Evolutionary conservation across 805 yeast species (phyloP).

Genomic region (Lachancea sp.): DNA sequence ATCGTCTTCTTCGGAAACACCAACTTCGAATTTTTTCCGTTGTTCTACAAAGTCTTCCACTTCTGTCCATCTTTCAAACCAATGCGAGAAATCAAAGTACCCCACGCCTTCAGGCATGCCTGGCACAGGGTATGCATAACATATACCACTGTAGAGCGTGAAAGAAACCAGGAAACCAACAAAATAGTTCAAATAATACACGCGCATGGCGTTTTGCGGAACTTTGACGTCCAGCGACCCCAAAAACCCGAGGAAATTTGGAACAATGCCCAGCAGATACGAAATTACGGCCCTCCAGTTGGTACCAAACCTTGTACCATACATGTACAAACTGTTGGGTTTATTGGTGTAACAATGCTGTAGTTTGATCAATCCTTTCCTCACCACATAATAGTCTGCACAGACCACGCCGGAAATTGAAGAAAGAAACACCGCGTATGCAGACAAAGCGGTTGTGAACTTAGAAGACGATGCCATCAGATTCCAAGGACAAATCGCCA

Average conservation of each 20-base stretch:
- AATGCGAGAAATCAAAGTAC: conserved; percentile 23
- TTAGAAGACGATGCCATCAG: conserved; percentile 54
- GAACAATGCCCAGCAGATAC: conserved; percentile 37
- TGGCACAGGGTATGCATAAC: conserved; percentile 45
- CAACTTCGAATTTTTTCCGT: conserved; percentile 11
- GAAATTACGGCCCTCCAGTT: conserved; percentile 80
- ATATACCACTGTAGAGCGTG: conserved; percentile 46
- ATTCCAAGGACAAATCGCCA: conserved; percentile 76
- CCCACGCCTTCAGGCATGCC: conserved; percentile 41
- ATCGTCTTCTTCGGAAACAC: conserved; percentile 5
- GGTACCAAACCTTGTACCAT: conserved; percentile 49
- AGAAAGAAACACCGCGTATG: conserved; percentile 72
- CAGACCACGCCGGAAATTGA: conserved; percentile 69
- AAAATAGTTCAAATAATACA: conserved; percentile 70
- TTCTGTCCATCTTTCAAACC: conserved; percentile 57
- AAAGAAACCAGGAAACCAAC: conserved; percentile 64
- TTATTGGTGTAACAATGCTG: conserved; percentile 53
- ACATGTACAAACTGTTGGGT: conserved; percentile 39
- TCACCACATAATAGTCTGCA: conserved; percentile 52
- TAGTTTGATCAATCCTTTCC: conserved; percentile 59
- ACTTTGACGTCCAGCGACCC: conserved; percentile 64
- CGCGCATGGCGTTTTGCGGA: conserved; percentile 69
- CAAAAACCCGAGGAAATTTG: conserved; percentile 36
- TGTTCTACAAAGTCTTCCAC: conserved; percentile 54
- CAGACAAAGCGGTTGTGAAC: conserved; percentile 69